Conservation (phyloP, 202 grass and related monocot species). For the Zizania palustris region DNA sequence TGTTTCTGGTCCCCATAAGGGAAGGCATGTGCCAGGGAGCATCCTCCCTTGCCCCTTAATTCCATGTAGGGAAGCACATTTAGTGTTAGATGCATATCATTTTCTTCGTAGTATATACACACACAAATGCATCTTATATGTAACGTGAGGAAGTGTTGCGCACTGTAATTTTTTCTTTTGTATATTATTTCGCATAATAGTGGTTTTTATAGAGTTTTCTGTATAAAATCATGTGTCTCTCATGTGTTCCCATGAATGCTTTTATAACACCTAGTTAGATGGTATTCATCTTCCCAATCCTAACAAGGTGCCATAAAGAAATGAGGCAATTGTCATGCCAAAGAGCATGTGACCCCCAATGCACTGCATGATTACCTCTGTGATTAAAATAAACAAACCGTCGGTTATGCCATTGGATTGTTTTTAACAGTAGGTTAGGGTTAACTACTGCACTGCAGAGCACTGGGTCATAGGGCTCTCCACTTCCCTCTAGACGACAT, state of each 20-base stretch:
- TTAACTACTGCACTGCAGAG: conserved; percentile 38
- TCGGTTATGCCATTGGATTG: conserved; percentile 38
- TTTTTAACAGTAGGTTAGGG: conserved; percentile 49
- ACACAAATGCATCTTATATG: too few relatives aligned
- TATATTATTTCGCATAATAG: too few relatives aligned
- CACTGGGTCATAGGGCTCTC: conserved; percentile 47
- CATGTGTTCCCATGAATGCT: too few relatives aligned
- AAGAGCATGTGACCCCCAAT: conserved; percentile 85
- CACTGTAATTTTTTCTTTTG: too few relatives aligned
- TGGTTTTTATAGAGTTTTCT: too few relatives aligned
- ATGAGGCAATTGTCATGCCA: conserved; percentile 53
- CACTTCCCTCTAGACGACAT: conserved; percentile 49
- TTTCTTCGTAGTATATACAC: too few relatives aligned
- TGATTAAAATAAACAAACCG: conserved; percentile 54
- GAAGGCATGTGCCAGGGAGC: conserved; percentile 64
- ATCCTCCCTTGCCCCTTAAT: conserved; percentile 59
- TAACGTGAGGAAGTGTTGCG: too few relatives aligned
- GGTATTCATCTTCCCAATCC: conserved; percentile 43
- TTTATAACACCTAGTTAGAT: conserved; percentile 25
- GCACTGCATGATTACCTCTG: conserved; percentile 63
- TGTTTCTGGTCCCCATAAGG: conserved; percentile 71
- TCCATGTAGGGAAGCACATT: too few relatives aligned
- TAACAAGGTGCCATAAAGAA: conserved; percentile 44
- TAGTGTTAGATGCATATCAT: too few relatives aligned
- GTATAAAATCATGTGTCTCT: too few relatives aligned